Base-by-base conservation (phyloP, 1,139 yeast species). In the Kluyveromyces sp. region DNA sequence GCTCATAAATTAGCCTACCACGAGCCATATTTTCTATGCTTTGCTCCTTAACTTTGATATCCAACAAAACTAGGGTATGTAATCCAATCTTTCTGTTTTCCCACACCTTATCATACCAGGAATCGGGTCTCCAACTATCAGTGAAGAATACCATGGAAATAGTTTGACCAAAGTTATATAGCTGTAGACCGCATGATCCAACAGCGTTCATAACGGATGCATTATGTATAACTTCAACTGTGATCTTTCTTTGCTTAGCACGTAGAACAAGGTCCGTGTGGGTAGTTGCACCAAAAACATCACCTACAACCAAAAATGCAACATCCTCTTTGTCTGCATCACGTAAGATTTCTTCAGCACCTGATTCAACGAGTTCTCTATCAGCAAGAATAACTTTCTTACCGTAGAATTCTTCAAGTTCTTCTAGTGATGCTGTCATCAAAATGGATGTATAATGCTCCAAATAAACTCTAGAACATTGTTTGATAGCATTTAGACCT, bases 191-290 rank as follows among this genome's bases (percentile, higher is more conserved):
- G 70, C 97, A 89, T 1, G 97, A 95, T 10, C 98, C 98, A 27
- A 92, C 95, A 0, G 98, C 98, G 64, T 92, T 92, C 97, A 92
- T 89, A 26, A 92, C 95, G 27, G 96, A 86, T 2, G 98, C 98
- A 66, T 92, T 92, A 69, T 92, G 98, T 49, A 92, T 79, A 43
- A 86, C 78, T 60, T 86, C 94, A 40, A 86, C 88, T 48, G 75
- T 71, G 60, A 92, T 87, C 2, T 79, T 79, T 52, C 82, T 73
- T 65, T 86, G 95, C 56, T 95, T 77, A 34, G 97, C 97, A 58
- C 98, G 74, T 49, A 92, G 77, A 37, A 89, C 88, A 53, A 92
- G 74, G 68, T 92, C 98, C 0, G 97, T 88, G 66, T 92, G 98
- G 0, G 98, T 92, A 4, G 98, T 92, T 38, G 98, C 98, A 33